Evolutionary conservation across 2,329 filamentous ascomycete species (phyloP).

Genomic region (Colletotrichum sp.): DNA sequence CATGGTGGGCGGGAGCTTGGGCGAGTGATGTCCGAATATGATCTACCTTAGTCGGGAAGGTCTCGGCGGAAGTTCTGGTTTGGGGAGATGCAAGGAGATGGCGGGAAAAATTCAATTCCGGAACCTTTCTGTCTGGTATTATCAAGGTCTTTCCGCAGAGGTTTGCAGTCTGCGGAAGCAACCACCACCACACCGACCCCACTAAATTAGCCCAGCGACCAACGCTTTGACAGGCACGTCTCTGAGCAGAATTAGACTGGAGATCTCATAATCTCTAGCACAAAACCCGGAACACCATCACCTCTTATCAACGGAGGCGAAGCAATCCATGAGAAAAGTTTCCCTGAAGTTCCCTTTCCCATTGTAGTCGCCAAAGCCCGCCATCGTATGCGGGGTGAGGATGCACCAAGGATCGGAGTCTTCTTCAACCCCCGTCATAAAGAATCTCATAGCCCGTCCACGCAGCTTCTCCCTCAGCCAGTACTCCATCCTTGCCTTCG

Average conservation of each 20-base stretch:
- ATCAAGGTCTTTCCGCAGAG: background rate
- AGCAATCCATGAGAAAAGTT: background rate
- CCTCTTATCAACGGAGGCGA: background rate
- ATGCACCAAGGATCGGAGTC: background rate
- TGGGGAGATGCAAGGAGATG: background rate
- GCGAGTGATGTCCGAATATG: background rate
- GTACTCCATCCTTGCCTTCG: background rate
- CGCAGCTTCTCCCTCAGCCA: background rate
- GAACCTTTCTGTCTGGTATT: background rate
- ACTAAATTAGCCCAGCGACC: too few relatives aligned
- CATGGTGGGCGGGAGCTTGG: background rate
- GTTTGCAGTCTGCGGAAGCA: background rate
- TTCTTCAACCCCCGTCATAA: background rate
- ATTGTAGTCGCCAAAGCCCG: slow-evolving; percentile 3
- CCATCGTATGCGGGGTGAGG: background rate
- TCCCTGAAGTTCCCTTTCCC: slow-evolving; percentile 9
- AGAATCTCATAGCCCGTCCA: background rate
- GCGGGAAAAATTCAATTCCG: background rate
- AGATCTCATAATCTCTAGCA: too few relatives aligned
- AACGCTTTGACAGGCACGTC: too few relatives aligned
- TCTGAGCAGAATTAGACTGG: too few relatives aligned
- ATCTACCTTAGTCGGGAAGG: too few relatives aligned
- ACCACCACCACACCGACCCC: background rate
- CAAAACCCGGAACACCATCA: background rate
- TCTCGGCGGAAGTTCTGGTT: too few relatives aligned